Conservation (phyloP, 768 basidiomycete genomes). For the Pholiota conissans region DNA sequence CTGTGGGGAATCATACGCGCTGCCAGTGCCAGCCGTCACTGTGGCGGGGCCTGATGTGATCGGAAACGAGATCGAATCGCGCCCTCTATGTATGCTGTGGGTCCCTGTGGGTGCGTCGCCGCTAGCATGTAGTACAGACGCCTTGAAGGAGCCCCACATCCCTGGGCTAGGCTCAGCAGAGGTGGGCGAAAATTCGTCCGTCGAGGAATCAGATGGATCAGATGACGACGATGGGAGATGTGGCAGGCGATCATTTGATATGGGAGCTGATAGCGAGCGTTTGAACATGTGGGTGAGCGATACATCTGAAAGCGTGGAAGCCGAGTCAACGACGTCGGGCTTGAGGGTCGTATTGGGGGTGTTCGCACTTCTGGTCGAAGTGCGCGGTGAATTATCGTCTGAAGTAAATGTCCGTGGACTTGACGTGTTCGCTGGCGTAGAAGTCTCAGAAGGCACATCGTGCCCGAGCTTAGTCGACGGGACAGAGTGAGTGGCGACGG, state of each 20-base stretch:
- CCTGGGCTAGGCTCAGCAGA: slow-evolving; percentile 16
- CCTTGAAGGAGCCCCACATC: slow-evolving; percentile 15
- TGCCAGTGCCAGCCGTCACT: too few relatives aligned
- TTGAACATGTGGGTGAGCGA: slow-evolving; percentile 67
- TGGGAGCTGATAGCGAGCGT: slow-evolving; percentile 51
- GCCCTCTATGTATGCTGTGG: slow-evolving; percentile 23
- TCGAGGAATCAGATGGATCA: slow-evolving; percentile 14
- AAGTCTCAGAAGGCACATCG: slow-evolving; percentile 1
- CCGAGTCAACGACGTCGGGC: neutral
- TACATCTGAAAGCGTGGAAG: slow-evolving; percentile 36
- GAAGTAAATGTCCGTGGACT: slow-evolving; percentile 3
- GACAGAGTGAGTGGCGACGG: slow-evolving; percentile 1
- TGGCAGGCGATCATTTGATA: slow-evolving; percentile 11
- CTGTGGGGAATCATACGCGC: slow-evolving; percentile 13
- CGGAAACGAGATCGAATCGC: slow-evolving; percentile 31
- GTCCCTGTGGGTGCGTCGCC: slow-evolving; percentile 14
- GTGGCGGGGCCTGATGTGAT: slow-evolving; percentile 18
- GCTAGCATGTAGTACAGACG: slow-evolving; percentile 15
- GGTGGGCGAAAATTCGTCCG: slow-evolving; percentile 14
- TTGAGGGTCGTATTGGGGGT: too few relatives aligned
- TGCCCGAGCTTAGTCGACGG: slow-evolving; percentile 1
- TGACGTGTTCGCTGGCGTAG: slow-evolving; percentile 9
- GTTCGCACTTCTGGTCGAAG: slow-evolving; percentile 2
- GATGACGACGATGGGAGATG: slow-evolving; percentile 7
- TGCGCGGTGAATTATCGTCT: slow-evolving; percentile 2